Evolutionary conservation across 495 filamentous ascomycete genomes (phyloP).

Genomic region (Cetradonia linearis): DNA sequence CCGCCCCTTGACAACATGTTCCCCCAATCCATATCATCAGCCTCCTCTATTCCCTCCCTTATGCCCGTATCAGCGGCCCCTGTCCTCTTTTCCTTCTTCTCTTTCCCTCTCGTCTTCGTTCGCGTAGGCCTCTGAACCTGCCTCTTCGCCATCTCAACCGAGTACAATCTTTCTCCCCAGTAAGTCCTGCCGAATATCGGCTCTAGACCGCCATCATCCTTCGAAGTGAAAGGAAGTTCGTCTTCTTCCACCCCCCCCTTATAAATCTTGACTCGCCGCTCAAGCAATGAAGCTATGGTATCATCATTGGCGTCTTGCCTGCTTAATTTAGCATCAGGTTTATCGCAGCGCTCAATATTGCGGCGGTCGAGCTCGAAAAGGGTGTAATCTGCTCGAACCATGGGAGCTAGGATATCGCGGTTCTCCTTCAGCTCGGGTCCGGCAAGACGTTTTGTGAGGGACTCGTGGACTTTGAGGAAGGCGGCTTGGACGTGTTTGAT

Average conservation of each 20-base stretch:
- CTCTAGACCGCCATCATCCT: too few relatives aligned
- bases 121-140: too few relatives aligned
- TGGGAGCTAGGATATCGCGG: not conserved
- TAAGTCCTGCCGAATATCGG: too few relatives aligned
- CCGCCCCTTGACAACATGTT: too few relatives aligned
- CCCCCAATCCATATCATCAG: too few relatives aligned
- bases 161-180: too few relatives aligned
- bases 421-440: too few relatives aligned
- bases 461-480: slow-evolving; percentile 6
- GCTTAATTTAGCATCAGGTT: not conserved
- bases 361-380: not conserved
- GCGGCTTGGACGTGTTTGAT: slow-evolving; percentile 37
- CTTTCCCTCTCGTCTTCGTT: not conserved
- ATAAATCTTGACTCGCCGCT: not conserved
- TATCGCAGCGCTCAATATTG: not conserved
- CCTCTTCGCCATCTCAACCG: too few relatives aligned
- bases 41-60: not conserved
- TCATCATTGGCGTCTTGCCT: not conserved
- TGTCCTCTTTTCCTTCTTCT: not conserved
- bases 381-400: slow-evolving; percentile 10
- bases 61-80: not conserved
- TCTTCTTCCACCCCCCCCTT: not conserved
- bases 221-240: not conserved
- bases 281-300: not conserved
- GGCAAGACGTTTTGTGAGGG: not conserved